Evolutionary conservation across 257 asterid genomes (phyloP).

Genomic region (Capsicum baccatum): DNA sequence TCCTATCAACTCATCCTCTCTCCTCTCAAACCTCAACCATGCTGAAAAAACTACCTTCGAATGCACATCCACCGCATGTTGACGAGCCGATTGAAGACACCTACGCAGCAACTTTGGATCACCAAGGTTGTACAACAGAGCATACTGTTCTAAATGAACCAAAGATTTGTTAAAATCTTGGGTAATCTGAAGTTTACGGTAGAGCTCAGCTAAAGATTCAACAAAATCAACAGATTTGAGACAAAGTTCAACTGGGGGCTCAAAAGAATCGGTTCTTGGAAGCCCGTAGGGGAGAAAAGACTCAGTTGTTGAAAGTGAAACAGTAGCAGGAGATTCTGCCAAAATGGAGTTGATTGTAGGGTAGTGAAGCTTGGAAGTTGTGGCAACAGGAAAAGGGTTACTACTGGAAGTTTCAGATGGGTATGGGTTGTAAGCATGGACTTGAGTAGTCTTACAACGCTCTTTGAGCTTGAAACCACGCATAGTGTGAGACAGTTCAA

Average conservation of each 20-base stretch:
- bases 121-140: conserved; percentile 44
- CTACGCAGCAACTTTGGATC: conserved; percentile 60
- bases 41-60: conserved; percentile 60
- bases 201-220: conserved; percentile 49
- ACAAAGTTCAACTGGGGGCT: conserved; percentile 51
- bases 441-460: conserved; percentile 56
- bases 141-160: conserved; percentile 52
- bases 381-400: conserved; percentile 23
- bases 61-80: conserved; percentile 55
- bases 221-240: conserved; percentile 55
- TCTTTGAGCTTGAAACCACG: conserved; percentile 58
- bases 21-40: conserved; percentile 70
- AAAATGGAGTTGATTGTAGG: conserved; percentile 56
- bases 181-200: conserved; percentile 34
- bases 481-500: conserved; percentile 40
- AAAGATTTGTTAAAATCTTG: conserved; percentile 39
- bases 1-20: conserved; percentile 58
- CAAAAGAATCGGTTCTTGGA: conserved; percentile 46
- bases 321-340: conserved; percentile 30
- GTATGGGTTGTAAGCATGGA: conserved; percentile 53
- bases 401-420: no score
- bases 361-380: conserved; percentile 29
- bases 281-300: conserved; percentile 53
- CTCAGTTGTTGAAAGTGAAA: conserved; percentile 15
- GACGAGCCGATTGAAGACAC: conserved; percentile 57